Conservation (phyloP, 148 eudicot species). For the Camellia lanceoleosa region DNA sequence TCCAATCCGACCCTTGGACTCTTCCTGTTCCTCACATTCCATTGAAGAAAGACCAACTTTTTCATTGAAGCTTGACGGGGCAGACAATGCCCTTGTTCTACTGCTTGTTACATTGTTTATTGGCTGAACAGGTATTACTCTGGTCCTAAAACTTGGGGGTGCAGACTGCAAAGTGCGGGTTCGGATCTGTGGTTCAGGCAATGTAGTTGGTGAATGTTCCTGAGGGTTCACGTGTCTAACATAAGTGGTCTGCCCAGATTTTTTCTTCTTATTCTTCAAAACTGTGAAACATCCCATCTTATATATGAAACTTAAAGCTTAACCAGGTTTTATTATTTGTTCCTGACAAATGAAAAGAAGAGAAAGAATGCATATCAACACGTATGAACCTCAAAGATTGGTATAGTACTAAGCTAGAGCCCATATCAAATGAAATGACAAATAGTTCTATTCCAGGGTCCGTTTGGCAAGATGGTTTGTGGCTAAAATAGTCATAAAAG, state of each 20-base stretch:
- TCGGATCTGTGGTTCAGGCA: constrained; percentile 65
- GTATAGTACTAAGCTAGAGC: neutral
- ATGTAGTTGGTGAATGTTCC: constrained; percentile 60
- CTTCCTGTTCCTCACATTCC: constrained; percentile 70
- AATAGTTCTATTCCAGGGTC: neutral
- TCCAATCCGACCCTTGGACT: constrained; percentile 31
- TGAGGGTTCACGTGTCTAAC: constrained; percentile 59
- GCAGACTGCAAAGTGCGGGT: constrained; percentile 70
- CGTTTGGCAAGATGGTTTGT: no score
- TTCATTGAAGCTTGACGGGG: constrained; percentile 74
- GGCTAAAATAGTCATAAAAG: no score
- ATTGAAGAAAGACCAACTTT: constrained; percentile 53
- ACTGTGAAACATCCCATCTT: constrained; percentile 89
- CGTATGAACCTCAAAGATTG: neutral
- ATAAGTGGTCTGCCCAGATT: constrained; percentile 45
- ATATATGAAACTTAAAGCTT: constrained; percentile 22
- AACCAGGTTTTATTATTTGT: neutral
- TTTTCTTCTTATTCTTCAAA: constrained; percentile 80
- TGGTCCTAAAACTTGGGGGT: constrained; percentile 74
- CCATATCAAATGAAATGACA: neutral
- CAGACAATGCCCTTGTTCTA: constrained; percentile 69
- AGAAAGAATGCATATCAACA: constrained; percentile 5
- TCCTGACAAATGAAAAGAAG: constrained; percentile 22
- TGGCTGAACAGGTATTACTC: constrained; percentile 52
- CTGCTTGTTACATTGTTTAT: constrained; percentile 22